Evolutionary conservation across 2,329 filamentous ascomycete species (phyloP).

Genomic region (Colletotrichum graminicola): DNA sequence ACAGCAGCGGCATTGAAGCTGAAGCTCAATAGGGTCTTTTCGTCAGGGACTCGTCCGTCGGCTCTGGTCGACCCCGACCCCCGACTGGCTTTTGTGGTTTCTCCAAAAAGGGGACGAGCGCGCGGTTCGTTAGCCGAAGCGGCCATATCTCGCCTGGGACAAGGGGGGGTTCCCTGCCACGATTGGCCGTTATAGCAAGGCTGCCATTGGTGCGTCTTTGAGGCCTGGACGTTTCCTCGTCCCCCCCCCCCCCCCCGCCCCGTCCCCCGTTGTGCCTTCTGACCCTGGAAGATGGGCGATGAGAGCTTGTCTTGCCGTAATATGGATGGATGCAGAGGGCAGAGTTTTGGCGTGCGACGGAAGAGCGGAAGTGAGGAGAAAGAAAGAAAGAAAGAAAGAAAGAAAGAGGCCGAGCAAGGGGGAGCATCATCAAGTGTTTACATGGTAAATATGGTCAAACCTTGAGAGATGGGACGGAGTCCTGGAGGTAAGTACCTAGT

Average conservation of each 20-base stretch:
- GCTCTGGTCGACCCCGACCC: constrained; percentile 4
- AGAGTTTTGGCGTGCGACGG: too few relatives aligned
- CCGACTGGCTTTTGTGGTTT: constrained; percentile 20
- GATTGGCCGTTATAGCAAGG: constrained; percentile 21
- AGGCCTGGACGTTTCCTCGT: constrained; percentile 14
- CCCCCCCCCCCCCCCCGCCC: neutral
- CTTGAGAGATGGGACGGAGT: neutral
- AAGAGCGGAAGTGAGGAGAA: neutral
- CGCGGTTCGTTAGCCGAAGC: constrained; percentile 26
- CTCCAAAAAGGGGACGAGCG: constrained; percentile 34
- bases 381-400: too few relatives aligned
- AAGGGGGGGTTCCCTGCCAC: constrained; percentile 20
- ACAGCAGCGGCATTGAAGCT: constrained; percentile 4
- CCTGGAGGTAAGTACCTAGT: too few relatives aligned
- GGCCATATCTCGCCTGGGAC: constrained; percentile 25
- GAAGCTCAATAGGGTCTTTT: neutral
- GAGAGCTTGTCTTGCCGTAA: neutral
- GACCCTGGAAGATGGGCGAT: constrained; percentile 7
- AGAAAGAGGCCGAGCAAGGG: neutral
- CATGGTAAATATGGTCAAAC: neutral
- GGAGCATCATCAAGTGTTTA: neutral
- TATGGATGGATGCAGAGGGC: neutral
- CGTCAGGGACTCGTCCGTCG: neutral
- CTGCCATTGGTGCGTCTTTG: constrained; percentile 38
- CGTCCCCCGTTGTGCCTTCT: too few relatives aligned